Conservation (phyloP, 1,284 basidiomycete genomes). For the Naganishia liquefaciens region DNA sequence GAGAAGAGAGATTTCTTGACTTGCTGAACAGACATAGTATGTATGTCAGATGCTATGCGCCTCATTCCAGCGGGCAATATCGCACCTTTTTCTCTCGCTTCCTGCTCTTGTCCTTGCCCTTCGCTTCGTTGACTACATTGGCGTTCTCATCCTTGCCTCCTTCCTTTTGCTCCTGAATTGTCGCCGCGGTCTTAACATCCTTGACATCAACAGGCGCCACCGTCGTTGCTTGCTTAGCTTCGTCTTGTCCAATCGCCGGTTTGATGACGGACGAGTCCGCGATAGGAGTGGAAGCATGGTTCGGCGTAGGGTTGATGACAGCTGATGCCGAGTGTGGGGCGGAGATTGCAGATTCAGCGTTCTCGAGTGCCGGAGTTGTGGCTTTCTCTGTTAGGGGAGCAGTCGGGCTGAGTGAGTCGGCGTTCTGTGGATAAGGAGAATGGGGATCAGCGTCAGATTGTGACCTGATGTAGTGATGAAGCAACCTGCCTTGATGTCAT, state of each 20-base stretch:
- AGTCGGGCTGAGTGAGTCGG: background rate
- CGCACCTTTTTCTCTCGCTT: conserved; percentile 8
- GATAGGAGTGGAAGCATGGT: background rate
- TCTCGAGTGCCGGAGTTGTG: conserved; percentile 10
- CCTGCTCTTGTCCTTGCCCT: conserved; percentile 1
- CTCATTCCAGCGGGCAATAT: background rate
- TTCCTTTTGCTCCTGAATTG: background rate
- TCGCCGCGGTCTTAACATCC: background rate
- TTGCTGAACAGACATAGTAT: background rate
- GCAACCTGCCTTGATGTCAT: background rate
- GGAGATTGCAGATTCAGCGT: conserved; percentile 15
- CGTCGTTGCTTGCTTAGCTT: background rate
- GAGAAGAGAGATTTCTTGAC: conserved; percentile 23
- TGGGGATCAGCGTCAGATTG: background rate
- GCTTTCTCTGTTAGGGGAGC: conserved; percentile 6
- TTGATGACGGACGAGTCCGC: background rate
- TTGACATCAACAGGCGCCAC: background rate
- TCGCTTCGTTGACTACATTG: conserved; percentile 3
- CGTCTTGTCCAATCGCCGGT: background rate
- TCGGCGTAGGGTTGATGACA: background rate
- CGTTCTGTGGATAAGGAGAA: background rate
- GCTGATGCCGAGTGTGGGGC: background rate
- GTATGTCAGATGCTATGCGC: background rate
- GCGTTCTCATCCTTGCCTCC: background rate
- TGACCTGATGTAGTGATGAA: no score